Evolutionary conservation across 805 yeast genomes (phyloP).

Genomic region (Saccharomycopsis sp.): DNA sequence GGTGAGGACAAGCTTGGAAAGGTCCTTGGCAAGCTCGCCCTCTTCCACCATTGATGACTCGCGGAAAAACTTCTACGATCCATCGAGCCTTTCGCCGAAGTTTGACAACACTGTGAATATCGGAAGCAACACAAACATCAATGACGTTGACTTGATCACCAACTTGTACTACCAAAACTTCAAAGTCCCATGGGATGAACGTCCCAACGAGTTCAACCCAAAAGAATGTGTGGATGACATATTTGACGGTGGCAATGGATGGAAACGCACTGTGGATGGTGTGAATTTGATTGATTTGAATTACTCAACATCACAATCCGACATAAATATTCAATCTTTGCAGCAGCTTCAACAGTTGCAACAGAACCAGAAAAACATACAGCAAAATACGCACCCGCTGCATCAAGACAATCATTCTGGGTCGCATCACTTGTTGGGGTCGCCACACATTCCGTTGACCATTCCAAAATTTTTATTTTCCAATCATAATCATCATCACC

Average conservation of each 20-base stretch:
- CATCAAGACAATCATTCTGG: too few relatives aligned
- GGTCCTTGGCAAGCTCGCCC: too few relatives aligned
- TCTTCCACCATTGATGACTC: background rate
- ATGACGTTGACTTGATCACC: conserved; percentile 27
- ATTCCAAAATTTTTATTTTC: background rate
- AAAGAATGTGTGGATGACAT: conserved; percentile 68
- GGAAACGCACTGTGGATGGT: conserved; percentile 45
- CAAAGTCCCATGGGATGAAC: conserved; percentile 52
- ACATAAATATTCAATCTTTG: too few relatives aligned
- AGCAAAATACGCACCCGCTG: too few relatives aligned
- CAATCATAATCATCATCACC: background rate
- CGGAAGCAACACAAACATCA: conserved; percentile 43
- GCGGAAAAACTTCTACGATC: background rate
- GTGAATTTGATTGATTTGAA: conserved; percentile 32
- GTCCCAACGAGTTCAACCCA: conserved; percentile 53
- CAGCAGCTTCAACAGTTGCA: too few relatives aligned
- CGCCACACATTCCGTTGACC: too few relatives aligned
- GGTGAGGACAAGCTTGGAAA: too few relatives aligned
- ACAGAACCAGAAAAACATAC: too few relatives aligned
- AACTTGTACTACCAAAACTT: conserved; percentile 44
- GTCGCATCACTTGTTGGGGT: too few relatives aligned
- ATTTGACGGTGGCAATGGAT: conserved; percentile 61
- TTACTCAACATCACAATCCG: too few relatives aligned
- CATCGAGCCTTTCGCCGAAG: too few relatives aligned
- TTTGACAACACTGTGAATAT: conserved; percentile 13